Conservation (phyloP, 148 eudicot genomes). For the Chenopodium berlandieri region DNA sequence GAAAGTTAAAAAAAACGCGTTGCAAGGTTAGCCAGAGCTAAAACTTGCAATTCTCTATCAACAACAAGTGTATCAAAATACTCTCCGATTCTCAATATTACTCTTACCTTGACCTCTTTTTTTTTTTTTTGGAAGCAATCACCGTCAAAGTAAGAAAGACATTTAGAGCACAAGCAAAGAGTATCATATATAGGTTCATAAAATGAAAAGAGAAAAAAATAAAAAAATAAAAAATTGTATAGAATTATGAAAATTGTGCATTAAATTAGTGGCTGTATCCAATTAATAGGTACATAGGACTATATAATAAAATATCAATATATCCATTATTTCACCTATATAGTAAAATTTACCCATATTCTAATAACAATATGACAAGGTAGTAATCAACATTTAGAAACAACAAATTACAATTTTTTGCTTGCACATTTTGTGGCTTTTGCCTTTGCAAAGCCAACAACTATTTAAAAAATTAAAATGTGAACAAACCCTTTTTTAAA, state of each 20-base stretch:
- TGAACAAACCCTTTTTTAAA: not conserved
- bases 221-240: not conserved
- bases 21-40: not conserved
- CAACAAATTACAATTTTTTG: conserved; percentile 35
- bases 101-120: no score
- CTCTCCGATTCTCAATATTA: no score
- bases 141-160: no score
- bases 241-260: conserved; percentile 7
- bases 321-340: conserved; percentile 14
- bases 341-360: conserved; percentile 19
- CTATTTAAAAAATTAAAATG: conserved; percentile 12
- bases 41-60: conserved; percentile 1
- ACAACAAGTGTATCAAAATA: no score
- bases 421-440: conserved; percentile 21
- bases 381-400: conserved; percentile 28
- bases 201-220: not conserved
- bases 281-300: conserved; percentile 11
- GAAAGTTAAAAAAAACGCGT: conserved; percentile 23
- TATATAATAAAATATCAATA: not conserved
- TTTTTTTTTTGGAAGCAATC: no score
- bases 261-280: conserved; percentile 6
- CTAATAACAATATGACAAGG: conserved; percentile 17
- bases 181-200: no score
- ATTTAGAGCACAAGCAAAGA: no score
- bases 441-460: conserved; percentile 37